phyloP scores from a whole-genome alignment of 2,329 filamentous ascomycete genomes.

The Ambrosiella beaveri region DNA sequence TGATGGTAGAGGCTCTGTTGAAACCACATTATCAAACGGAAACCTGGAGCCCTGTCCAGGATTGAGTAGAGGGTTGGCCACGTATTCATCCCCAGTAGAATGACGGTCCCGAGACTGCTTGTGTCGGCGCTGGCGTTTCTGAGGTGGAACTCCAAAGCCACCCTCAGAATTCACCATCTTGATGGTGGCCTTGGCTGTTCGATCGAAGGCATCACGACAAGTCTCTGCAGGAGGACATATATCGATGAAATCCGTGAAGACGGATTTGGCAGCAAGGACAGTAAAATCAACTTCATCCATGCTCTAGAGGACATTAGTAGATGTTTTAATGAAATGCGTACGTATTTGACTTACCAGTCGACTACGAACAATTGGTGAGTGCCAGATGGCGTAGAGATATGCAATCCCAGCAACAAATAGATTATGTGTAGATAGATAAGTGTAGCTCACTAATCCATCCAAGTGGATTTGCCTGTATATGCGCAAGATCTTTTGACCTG shows the following conservation, averaged over 20 bases:
- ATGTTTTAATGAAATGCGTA: slow-evolving; percentile 14
- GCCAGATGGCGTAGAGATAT: slow-evolving; percentile 94
- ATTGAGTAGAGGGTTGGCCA: slow-evolving; percentile 9
- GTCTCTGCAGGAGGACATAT: slow-evolving; percentile 92
- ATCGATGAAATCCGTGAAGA: slow-evolving; percentile 77
- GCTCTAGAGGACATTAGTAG: slow-evolving; percentile 32
- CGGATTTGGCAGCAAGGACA: slow-evolving; percentile 79
- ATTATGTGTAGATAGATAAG: slow-evolving; percentile 87
- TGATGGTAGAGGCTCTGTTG: slow-evolving; percentile 25
- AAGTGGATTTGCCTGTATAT: slow-evolving; percentile 81
- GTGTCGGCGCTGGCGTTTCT: slow-evolving; percentile 18
- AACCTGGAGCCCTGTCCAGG: too few relatives aligned
- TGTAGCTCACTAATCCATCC: slow-evolving; percentile 83
- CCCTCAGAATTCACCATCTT: slow-evolving; percentile 85
- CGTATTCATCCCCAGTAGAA: slow-evolving; percentile 16
- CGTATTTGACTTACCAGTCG: slow-evolving; percentile 48
- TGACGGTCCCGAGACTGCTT: slow-evolving; percentile 18
- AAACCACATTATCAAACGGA: slow-evolving; percentile 4
- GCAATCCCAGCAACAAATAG: slow-evolving; percentile 95
- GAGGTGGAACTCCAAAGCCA: slow-evolving; percentile 44
- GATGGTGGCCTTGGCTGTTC: slow-evolving; percentile 87
- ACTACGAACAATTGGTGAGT: slow-evolving; percentile 74
- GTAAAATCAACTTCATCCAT: slow-evolving; percentile 98
- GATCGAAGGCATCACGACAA: slow-evolving; percentile 83
- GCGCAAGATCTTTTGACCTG: slow-evolving; percentile 79